Base-by-base conservation (phyloP, 352 stramenopile genomes). In the Phytophthora vignae region DNA sequence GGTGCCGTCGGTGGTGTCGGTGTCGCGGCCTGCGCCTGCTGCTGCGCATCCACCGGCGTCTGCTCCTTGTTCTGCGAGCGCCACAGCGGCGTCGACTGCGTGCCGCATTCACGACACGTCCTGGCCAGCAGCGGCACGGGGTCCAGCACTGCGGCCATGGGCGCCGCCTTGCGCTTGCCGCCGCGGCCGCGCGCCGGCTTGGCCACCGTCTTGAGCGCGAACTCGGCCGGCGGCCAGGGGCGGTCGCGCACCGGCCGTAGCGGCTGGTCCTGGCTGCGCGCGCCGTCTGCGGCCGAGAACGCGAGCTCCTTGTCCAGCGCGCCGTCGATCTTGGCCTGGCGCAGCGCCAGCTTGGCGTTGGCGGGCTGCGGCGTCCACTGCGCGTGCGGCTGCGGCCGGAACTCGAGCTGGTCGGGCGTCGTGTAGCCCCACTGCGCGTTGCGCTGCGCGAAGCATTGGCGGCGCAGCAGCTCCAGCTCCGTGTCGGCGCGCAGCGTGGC, bases 401-500 rank as follows among this genome's bases (percentile, higher is more conserved):
- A 87, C 38, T 69, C 69, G 33, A 90, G 84, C 69, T 77, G 64
- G 21, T 90, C 86, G 36, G 88, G 86, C 42, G 77, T 87, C n/a
- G 67, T 44, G 70, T 76, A 76, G 21, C 68, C 57, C 85, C 86
- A 93, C 61, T 81, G 81, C 42, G 85, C 82, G 36, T 95, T 95
- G 67, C 88, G 88, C 49, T 87, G 77, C 12, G 83, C 83, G 67
- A 95, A 95, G 82, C 88, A 95, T 55, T 82, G 77, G 36, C 79
- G 84, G 3, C 88, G 83, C 63, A 92, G 65, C 46, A 94, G 69
- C 74, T 95, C 88, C 33, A 95, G 71, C 68, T 93, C 84, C 54
- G 81, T 90, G 78, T 95, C 88, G 36, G 91, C 83, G 57, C 86
- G 85, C 60, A 95, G 78, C 67, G 83, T 92, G 81, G 90, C 87